Evolutionary conservation across 305 asterid species (phyloP).

Genomic region (Solanum hybrid): DNA sequence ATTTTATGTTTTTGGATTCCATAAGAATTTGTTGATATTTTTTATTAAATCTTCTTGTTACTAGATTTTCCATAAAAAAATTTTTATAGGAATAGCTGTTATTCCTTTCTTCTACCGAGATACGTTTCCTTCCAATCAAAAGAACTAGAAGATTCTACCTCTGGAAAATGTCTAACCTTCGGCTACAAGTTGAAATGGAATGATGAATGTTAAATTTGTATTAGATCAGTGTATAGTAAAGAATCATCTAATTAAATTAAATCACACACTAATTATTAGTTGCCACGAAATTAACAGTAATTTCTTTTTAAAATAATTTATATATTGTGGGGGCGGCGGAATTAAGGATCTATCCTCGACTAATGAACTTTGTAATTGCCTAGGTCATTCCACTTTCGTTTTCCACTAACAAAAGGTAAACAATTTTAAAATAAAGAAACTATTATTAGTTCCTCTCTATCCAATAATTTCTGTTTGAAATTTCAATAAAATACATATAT

Average conservation of each 20-base stretch:
- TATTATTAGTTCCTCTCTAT: neutral
- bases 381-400: constrained; percentile 20
- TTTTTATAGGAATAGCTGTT: neutral
- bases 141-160: neutral
- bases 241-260: neutral
- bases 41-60: neutral
- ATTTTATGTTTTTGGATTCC: neutral
- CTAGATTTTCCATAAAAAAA: too few species aligned
- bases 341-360: neutral
- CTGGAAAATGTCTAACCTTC: neutral
- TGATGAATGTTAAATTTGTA: neutral
- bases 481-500: neutral
- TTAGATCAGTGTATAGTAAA: neutral
- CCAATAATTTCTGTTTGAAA: neutral
- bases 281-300: neutral
- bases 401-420: constrained; percentile 31
- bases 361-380: neutral
- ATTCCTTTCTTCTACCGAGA: too few species aligned
- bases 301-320: neutral
- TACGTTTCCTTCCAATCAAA: too few species aligned
- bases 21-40: too few species aligned
- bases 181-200: neutral
- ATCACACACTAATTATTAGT: neutral
- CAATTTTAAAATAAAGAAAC: neutral
- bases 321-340: neutral